phyloP scores from a whole-genome alignment of 805 yeast genomes.

The Monosporozyma aerobia region DNA sequence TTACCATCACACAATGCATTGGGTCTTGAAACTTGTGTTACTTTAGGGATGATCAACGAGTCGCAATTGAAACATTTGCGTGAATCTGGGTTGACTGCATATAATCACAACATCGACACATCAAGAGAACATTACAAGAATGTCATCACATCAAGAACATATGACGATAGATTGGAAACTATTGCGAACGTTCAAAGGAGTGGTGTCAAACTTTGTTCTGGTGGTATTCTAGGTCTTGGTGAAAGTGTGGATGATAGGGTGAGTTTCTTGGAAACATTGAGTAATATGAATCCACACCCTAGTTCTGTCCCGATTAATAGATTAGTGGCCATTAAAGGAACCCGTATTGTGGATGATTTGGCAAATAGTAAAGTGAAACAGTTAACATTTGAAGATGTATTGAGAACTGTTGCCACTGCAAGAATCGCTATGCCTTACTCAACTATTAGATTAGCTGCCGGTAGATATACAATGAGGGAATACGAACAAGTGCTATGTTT shows the following conservation, averaged over 20 bases:
- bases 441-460: constrained; percentile 70
- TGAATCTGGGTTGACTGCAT: constrained; percentile 70
- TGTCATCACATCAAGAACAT: constrained; percentile 41
- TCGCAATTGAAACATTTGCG: constrained; percentile 53
- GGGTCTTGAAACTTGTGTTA: constrained; percentile 71
- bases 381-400: constrained; percentile 49
- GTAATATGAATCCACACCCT: constrained; percentile 65
- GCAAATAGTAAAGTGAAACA: constrained; percentile 33
- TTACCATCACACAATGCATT: constrained; percentile 48
- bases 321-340: constrained; percentile 70
- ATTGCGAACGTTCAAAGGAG: constrained; percentile 53
- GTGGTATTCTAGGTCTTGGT: constrained; percentile 74
- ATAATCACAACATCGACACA: constrained; percentile 74
- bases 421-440: constrained; percentile 64
- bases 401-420: constrained; percentile 69
- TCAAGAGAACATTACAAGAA: constrained; percentile 67
- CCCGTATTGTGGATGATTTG: constrained; percentile 58
- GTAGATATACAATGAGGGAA: constrained; percentile 73
- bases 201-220: constrained; percentile 65
- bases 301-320: constrained; percentile 76
- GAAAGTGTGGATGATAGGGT: constrained; percentile 65
- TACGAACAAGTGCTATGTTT: constrained; percentile 66
- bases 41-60: constrained; percentile 65
- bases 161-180: constrained; percentile 63
- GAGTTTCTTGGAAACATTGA: constrained; percentile 54